phyloP scores from a whole-genome alignment of 352 stramenopile genomes.

The Pythium periplocum region DNA sequence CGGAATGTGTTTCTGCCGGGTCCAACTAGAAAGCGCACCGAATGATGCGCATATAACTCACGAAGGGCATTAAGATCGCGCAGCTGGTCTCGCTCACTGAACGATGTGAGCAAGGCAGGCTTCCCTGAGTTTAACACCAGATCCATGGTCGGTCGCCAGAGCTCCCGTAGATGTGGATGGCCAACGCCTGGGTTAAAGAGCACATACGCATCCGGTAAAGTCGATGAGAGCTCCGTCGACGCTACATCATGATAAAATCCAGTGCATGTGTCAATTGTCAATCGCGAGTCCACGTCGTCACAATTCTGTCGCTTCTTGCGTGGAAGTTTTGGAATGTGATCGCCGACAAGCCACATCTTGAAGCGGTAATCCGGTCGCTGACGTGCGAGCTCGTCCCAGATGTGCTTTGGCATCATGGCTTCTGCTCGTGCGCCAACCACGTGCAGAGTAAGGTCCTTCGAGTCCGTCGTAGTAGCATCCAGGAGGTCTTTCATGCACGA shows the following conservation, averaged over 20 bases:
- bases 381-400: conserved; percentile 58
- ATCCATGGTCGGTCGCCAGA: conserved; percentile 52
- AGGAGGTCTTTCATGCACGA: no score
- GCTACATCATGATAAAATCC: conserved; percentile 45
- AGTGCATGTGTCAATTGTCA: conserved; percentile 37
- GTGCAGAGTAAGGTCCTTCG: conserved; percentile 26
- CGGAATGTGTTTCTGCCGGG: conserved; percentile 53
- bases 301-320: conserved; percentile 13
- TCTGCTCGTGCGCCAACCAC: conserved; percentile 66
- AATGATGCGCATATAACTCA: conserved; percentile 15
- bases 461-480: no score
- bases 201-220: conserved; percentile 44
- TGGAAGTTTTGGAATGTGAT: conserved; percentile 44
- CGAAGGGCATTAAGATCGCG: conserved; percentile 45
- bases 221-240: background rate
- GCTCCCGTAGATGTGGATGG: conserved; percentile 36
- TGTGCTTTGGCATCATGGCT: conserved; percentile 63
- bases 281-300: background rate
- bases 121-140: conserved; percentile 33
- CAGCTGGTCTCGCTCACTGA: conserved; percentile 54
- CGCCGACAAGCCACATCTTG: conserved; percentile 53
- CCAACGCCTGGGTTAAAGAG: conserved; percentile 73
- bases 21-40: conserved; percentile 23
- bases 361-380: conserved; percentile 29
- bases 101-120: conserved; percentile 57